phyloP scores from a whole-genome alignment of 108 stramenopile genomes.

The Cyclotella sp. region DNA sequence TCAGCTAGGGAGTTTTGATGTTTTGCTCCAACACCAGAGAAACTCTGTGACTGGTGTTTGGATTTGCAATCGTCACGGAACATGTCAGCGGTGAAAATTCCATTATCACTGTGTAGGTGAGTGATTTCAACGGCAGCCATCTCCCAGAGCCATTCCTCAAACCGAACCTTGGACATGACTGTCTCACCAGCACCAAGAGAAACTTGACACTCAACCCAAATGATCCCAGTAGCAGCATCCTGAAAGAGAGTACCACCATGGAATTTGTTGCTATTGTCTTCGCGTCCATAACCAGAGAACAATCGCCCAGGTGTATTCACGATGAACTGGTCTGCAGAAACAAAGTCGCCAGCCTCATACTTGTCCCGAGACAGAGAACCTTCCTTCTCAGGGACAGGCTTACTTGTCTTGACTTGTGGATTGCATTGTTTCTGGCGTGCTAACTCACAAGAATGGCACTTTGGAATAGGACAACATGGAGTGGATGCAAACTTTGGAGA shows the following conservation, averaged over 20 bases:
- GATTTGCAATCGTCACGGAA: background rate
- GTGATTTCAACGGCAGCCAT: conserved; percentile 25
- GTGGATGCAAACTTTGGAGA: background rate
- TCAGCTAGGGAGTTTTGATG: conserved; percentile 2
- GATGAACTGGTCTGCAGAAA: conserved; percentile 53
- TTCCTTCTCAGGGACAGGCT: too few species aligned
- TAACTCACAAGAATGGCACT: background rate
- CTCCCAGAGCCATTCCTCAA: conserved; percentile 56
- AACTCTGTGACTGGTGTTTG: conserved; percentile 23
- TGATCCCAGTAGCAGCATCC: conserved; percentile 34
- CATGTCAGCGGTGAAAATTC: conserved; percentile 23
- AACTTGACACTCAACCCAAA: conserved; percentile 39
- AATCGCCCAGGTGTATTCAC: conserved; percentile 40
- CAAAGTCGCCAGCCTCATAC: conserved; percentile 30
- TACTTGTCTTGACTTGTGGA: too few species aligned
- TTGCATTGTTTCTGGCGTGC: too few species aligned
- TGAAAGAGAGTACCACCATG: conserved; percentile 53
- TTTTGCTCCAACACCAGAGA: conserved; percentile 8
- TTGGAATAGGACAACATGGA: background rate
- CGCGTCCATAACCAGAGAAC: conserved; percentile 29
- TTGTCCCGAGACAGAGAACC: background rate
- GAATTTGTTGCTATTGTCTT: background rate
- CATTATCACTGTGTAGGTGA: conserved; percentile 45
- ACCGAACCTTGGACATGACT: conserved; percentile 31
- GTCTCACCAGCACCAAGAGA: conserved; percentile 44